A percentile compares a stretch with the other conserved stretches of the same genome.
Conservation (phyloP, 192 early-diverging fungal species). For the Radiomyces spectabilis region DNA sequence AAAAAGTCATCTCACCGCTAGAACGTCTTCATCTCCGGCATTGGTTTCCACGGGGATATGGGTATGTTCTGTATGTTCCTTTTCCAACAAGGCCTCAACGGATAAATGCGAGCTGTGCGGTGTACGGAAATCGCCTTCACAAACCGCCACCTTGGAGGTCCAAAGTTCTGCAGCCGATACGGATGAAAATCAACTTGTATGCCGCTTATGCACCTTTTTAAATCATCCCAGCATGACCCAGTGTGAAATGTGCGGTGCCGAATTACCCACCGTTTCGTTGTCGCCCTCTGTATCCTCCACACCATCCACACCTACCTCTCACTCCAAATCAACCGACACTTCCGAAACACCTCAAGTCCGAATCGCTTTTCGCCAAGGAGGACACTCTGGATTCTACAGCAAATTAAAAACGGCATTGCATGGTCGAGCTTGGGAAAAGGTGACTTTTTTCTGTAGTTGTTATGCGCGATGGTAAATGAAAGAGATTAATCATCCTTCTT, state of each 20-base stretch:
- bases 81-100: constrained; percentile 27
- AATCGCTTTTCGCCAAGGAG: constrained; percentile 77
- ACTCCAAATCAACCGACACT: too few relatives aligned
- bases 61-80: constrained; percentile 49
- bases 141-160: not conserved
- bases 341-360: too few relatives aligned
- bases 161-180: not conserved
- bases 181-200: constrained; percentile 32
- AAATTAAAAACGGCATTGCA: constrained; percentile 56
- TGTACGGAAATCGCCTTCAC: constrained; percentile 11
- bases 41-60: constrained; percentile 22
- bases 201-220: constrained; percentile 80
- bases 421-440: constrained; percentile 63
- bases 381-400: constrained; percentile 49
- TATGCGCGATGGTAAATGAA: too few relatives aligned
- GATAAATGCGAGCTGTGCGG: constrained; percentile 55
- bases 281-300: constrained; percentile 16
- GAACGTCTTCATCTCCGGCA: constrained; percentile 11
- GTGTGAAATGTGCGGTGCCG: constrained; percentile 82
- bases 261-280: constrained; percentile 36
- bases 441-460: too few relatives aligned
- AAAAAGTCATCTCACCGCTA: not conserved
- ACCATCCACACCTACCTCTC: constrained; percentile 27
- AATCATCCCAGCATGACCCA: constrained; percentile 73
- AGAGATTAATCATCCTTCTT: too few relatives aligned